phyloP scores from a whole-genome alignment of 768 basidiomycete genomes.

The Leucosporidium scottii region DNA sequence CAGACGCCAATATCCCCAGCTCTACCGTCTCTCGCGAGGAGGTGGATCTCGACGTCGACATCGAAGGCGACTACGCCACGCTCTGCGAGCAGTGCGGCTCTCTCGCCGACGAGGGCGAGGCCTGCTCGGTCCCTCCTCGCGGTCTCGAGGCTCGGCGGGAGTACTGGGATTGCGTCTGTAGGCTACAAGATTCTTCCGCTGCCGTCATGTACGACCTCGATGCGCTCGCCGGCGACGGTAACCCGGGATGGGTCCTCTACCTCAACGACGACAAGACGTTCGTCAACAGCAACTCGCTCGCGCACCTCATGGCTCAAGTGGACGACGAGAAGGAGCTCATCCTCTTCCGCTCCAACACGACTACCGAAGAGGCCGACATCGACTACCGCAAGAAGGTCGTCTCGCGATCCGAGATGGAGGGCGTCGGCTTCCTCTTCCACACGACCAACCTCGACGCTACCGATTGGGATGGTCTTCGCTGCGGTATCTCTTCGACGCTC shows the following conservation, averaged over 20 bases:
- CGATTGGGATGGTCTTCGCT: conserved; percentile 10
- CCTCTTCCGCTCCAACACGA: conserved; percentile 28
- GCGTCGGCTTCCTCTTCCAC: conserved; percentile 28
- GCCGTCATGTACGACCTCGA: conserved; percentile 18
- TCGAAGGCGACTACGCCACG: conserved; percentile 4
- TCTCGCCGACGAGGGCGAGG: background rate
- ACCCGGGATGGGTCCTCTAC: conserved; percentile 17
- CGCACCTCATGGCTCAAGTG: conserved; percentile 26
- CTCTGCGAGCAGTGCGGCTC: conserved; percentile 15
- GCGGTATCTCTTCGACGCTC: conserved; percentile 17
- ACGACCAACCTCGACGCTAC: conserved; percentile 18
- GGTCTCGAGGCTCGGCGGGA: background rate
- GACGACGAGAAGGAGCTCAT: conserved; percentile 15
- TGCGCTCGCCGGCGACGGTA: background rate
- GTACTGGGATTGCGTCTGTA: conserved; percentile 22
- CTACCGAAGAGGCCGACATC: background rate
- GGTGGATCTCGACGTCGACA: conserved; percentile 1
- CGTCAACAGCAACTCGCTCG: conserved; percentile 14
- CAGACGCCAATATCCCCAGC: background rate
- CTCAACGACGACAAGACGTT: conserved; percentile 23
- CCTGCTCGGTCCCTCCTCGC: conserved; percentile 4
- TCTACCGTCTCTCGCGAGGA: conserved; percentile 1
- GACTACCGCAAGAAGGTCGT: conserved; percentile 17
- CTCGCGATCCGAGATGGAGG: conserved; percentile 17
- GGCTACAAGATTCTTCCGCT: conserved; percentile 2